Evolutionary conservation across 192 early-diverging fungal genomes (phyloP).

Genomic region (Mortierella antarctica): DNA sequence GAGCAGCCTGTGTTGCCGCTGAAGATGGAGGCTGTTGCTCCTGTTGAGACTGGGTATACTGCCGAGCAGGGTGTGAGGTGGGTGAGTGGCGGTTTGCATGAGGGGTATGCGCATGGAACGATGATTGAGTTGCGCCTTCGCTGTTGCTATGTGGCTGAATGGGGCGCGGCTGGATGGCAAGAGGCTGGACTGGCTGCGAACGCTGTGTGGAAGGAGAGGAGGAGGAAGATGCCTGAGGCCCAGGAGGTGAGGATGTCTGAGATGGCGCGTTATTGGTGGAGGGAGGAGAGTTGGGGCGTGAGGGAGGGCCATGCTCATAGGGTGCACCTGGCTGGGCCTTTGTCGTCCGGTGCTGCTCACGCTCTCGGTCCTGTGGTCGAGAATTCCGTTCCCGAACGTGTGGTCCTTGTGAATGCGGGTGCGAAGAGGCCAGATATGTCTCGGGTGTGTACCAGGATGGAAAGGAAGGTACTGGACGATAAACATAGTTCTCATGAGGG

Average conservation of each 20-base stretch:
- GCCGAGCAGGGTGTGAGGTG: neutral
- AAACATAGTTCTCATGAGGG: neutral
- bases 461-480: conserved; percentile 14
- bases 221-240: neutral
- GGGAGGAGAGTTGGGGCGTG: neutral
- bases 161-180: conserved; percentile 15
- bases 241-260: neutral
- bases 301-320: too few relatives aligned
- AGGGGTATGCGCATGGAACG: neutral
- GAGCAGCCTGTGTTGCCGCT: neutral
- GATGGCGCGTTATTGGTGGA: neutral
- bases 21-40: neutral
- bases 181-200: neutral
- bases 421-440: conserved; percentile 9
- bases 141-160: conserved; percentile 3
- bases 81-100: conserved; percentile 9
- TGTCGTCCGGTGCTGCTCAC: neutral
- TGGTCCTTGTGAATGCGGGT: neutral
- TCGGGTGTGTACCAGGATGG: conserved; percentile 46
- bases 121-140: neutral
- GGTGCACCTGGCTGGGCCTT: too few relatives aligned
- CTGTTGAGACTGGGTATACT: conserved; percentile 5
- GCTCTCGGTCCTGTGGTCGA: neutral
- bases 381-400: neutral
- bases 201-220: neutral